Base-by-base conservation (phyloP, 164 flowering plant species). In the Vitis amurensis region DNA sequence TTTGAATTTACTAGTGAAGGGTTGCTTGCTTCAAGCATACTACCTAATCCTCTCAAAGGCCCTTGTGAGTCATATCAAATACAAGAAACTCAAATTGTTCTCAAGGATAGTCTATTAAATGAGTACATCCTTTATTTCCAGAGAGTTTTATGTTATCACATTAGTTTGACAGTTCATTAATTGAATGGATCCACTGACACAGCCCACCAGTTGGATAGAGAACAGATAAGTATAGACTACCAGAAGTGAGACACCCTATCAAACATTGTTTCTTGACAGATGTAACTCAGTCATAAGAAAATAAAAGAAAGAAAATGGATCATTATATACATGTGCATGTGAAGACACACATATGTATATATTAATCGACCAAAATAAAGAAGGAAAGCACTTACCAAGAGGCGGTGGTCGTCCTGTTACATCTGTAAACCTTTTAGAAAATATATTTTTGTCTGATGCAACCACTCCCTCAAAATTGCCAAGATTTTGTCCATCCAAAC, bases 391-490 rank as follows among this genome's bases (percentile, higher is more conserved):
- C 73, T 17, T 82, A 92, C 98, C 94, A 55, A 92, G 80, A 64
- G 92, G 91, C 27, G 91, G 89, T 15, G 84, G 79, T 61, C 70
- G 73, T 74, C 91, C 94, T 8, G 90, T 81, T 68, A 78, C 71
- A 12, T 67, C 68, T 48, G 84, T 78, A 60, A 84, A 76, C 76
- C 93, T 84, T 8, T 86, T 78, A 65, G 90, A 85, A 63, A 76
- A 84, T 53, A 84, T 72, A 74, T 76, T 83, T 68, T 89, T 91
- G 79, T 93, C 94, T 13, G 98, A 84, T 74, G 88, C 87, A 70
- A 88, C 92, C 68, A 89, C 87, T 63, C 86, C 94, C 71, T 80
- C 80, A 72, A 86, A 93, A 17, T 65, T 66, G 44, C 98, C 98
- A 23, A 91, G 81, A 77, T 68, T 66, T 76, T 84, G 74, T n/a